phyloP scores from a whole-genome alignment of 2,329 filamentous ascomycete species.

The Fusarium globosum region DNA sequence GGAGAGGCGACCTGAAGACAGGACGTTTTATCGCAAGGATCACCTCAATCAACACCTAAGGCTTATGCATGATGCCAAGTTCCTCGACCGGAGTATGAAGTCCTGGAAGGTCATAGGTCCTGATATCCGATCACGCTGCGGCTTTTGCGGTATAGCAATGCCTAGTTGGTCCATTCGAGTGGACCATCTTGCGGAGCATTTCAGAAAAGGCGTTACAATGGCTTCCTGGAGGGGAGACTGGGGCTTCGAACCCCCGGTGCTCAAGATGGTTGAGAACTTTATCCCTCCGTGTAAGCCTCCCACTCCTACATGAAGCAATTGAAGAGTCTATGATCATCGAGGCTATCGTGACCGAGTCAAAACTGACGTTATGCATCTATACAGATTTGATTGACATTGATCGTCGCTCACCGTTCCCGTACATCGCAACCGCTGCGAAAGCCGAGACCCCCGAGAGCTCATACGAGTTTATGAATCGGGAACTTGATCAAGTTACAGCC shows the following conservation, averaged over 20 bases:
- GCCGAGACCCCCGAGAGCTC: too few relatives aligned
- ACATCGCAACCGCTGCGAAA: neutral
- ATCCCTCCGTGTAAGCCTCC: neutral
- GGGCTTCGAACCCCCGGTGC: neutral
- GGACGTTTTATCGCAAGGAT: neutral
- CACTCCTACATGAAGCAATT: accelerated
- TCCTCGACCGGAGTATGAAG: neutral
- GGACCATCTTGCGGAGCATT: neutral
- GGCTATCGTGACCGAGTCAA: accelerated
- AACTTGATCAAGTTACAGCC: too few relatives aligned
- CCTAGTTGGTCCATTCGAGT: neutral
- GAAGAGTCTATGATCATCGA: neutral
- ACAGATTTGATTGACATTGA: neutral
- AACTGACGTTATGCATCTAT: accelerated
- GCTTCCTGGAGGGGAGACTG: neutral
- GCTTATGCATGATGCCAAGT: neutral
- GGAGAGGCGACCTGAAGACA: neutral
- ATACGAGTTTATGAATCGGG: too few relatives aligned
- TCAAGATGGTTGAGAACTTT: neutral
- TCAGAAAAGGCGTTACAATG: neutral
- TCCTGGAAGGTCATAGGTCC: neutral
- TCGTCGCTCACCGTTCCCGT: neutral
- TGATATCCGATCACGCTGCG: neutral
- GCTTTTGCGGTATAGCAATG: neutral
- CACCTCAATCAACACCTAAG: neutral